Conservation (phyloP, 2,329 filamentous ascomycete genomes). For the Colletotrichum orchidophilum region DNA sequence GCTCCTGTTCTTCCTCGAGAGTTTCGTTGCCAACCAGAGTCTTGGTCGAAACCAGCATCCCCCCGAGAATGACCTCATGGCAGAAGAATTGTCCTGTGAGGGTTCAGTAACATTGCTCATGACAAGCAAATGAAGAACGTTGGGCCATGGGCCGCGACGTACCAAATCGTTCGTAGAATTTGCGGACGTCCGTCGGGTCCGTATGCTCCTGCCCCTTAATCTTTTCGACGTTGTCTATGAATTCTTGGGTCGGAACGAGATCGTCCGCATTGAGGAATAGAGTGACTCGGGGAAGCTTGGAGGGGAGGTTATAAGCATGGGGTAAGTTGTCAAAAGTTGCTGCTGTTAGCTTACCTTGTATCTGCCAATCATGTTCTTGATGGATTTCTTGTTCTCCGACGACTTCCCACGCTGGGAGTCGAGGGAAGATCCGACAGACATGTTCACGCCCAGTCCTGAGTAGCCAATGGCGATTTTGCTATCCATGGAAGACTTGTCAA, state of each 20-base stretch:
- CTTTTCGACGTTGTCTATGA: neutral
- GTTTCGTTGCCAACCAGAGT: neutral
- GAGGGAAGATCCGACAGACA: neutral
- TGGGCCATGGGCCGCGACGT: neutral
- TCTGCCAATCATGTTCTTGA: neutral
- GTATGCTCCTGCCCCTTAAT: neutral
- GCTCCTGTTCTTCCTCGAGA: neutral
- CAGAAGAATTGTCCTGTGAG: constrained; percentile 13
- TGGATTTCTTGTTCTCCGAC: neutral
- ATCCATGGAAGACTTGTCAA: constrained; percentile 9
- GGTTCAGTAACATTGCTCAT: neutral
- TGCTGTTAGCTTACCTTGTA: neutral
- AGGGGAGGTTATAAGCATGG: neutral
- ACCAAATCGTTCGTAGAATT: constrained; percentile 12
- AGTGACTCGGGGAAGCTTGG: constrained; percentile 2
- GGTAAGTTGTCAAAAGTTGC: neutral
- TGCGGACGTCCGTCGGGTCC: neutral
- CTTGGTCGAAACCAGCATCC: constrained; percentile 15
- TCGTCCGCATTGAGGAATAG: constrained; percentile 5
- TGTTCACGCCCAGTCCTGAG: neutral
- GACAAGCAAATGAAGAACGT: neutral
- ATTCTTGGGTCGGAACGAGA: neutral
- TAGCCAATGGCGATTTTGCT: neutral
- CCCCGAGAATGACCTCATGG: constrained; percentile 11
- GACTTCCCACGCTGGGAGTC: neutral